Evolutionary conservation across 2,329 filamentous ascomycete species (phyloP).

Genomic region (Fusarium nisikadoi): DNA sequence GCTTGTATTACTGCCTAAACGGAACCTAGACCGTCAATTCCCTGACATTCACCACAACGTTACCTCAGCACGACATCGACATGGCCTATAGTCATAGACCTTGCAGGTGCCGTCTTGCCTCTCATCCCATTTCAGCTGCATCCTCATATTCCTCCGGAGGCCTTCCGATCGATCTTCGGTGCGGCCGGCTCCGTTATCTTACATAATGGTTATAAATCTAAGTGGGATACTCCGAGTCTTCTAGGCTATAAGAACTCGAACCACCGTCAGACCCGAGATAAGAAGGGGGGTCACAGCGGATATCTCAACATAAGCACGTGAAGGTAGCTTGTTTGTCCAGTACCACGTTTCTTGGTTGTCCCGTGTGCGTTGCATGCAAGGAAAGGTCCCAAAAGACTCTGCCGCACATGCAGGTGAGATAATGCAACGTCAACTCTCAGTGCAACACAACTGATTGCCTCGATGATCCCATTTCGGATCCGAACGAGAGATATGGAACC

Average conservation of each 20-base stretch:
- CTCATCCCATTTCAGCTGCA: fast-evolving
- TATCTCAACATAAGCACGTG: not conserved
- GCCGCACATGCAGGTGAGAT: not conserved
- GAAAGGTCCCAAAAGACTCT: not conserved
- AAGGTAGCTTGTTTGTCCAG: fast-evolving
- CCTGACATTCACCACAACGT: not conserved
- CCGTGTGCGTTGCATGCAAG: not conserved
- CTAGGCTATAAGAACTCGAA: not conserved
- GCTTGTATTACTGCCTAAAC: not conserved
- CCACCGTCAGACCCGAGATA: not conserved
- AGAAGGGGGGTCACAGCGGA: not conserved
- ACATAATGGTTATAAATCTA: not conserved
- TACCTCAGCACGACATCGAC: not conserved
- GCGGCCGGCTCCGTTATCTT: not conserved
- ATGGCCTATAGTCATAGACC: no score
- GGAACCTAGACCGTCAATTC: not conserved
- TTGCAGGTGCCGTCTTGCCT: no score
- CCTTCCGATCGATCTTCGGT: not conserved
- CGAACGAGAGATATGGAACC: not conserved
- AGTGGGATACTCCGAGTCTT: fast-evolving
- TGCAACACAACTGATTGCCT: not conserved
- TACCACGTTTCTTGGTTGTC: not conserved
- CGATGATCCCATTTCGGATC: not conserved
- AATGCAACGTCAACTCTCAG: not conserved
- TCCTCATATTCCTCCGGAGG: fast-evolving